These are phyloP conservation scores for Naegleria gruberi DNA, from an alignment of 208 protist genomes.

Conservation along the genomic window DNA sequence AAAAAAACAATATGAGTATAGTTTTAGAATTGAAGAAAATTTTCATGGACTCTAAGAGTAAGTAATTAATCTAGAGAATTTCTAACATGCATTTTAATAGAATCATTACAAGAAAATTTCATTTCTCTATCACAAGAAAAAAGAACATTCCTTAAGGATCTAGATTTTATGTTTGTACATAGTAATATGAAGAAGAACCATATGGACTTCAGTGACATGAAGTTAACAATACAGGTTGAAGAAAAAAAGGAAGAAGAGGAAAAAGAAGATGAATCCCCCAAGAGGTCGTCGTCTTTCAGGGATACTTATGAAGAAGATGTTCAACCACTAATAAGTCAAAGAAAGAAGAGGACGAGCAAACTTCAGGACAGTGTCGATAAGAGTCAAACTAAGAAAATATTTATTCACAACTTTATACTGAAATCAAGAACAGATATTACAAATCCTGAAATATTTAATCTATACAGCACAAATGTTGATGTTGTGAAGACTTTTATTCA, in stretches of 20 bases:
- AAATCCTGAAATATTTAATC: neutral
- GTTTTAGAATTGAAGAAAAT: neutral
- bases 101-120: neutral
- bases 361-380: neutral
- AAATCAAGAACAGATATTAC: neutral
- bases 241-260: neutral
- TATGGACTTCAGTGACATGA: neutral
- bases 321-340: neutral
- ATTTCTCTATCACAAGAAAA: neutral
- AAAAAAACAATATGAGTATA: neutral
- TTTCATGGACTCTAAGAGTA: neutral
- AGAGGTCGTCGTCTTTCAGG: neutral
- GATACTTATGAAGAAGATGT: neutral
- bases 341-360: neutral
- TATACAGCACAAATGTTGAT: neutral
- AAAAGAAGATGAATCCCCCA: neutral
- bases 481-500: neutral
- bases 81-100: neutral
- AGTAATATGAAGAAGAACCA: neutral
- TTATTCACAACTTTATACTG: neutral
- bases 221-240: neutral
- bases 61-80: neutral
- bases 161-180: slow-evolving; percentile 1
- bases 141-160: neutral
- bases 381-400: neutral